A percentile compares a stretch with the other conserved stretches of the same genome.
Conservation (phyloP, 2,329 filamentous ascomycete genomes). For the Botrytis sinoallii region DNA sequence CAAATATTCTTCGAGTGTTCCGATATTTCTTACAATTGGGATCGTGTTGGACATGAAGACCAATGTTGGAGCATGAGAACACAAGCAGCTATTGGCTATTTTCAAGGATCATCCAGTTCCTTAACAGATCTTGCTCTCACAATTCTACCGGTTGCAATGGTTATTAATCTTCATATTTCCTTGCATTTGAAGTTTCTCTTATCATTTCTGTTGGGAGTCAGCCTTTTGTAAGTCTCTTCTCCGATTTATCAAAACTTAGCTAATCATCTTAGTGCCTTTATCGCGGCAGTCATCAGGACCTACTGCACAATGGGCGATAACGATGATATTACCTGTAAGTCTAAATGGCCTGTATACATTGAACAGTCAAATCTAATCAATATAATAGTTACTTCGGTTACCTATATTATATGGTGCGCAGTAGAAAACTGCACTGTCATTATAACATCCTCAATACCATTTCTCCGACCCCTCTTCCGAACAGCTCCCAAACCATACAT, state of each 20-base stretch:
- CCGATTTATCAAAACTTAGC: background rate
- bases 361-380: background rate
- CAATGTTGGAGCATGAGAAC: background rate
- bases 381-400: background rate
- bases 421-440: slow-evolving; percentile 17
- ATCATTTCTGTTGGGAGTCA: slow-evolving; percentile 9
- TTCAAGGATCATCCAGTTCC: slow-evolving; percentile 11
- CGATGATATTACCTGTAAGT: slow-evolving; percentile 1
- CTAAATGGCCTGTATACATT: background rate
- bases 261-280: slow-evolving; percentile 7
- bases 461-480: slow-evolving; percentile 9
- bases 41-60: background rate
- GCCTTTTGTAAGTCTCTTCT: slow-evolving; percentile 7
- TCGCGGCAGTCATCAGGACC: slow-evolving; percentile 12
- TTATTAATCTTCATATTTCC: slow-evolving; percentile 1
- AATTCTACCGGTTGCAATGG: slow-evolving; percentile 1
- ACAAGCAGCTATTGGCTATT: background rate
- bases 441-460: slow-evolving; percentile 14
- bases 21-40: slow-evolving; percentile 5
- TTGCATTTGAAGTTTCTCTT: slow-evolving; percentile 4
- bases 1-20: slow-evolving; percentile 2
- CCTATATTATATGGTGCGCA: slow-evolving; percentile 7
- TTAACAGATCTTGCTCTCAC: slow-evolving; percentile 13
- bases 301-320: background rate
- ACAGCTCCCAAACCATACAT: slow-evolving; percentile 2